These are phyloP conservation scores for Russula emetica DNA, from an alignment of 768 basidiomycete species.

Conservation along the genomic window DNA sequence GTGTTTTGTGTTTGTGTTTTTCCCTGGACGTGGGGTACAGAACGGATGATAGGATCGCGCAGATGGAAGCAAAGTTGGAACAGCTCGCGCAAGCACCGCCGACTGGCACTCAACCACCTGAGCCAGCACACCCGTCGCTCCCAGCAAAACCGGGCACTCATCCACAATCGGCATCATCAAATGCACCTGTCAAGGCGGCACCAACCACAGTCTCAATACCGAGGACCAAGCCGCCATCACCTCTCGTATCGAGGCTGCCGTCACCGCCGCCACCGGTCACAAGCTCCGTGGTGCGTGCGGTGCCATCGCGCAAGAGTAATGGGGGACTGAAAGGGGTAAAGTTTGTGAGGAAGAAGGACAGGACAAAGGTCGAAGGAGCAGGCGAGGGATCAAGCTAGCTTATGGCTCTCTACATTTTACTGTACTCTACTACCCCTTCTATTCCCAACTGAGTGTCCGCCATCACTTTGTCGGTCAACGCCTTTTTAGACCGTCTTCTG, in stretches of 20 bases:
- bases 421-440: neutral
- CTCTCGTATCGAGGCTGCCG: constrained; percentile 13
- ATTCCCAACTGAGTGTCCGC: neutral
- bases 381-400: constrained; percentile 4
- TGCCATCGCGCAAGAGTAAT: constrained; percentile 12
- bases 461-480: neutral
- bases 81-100: constrained; percentile 53
- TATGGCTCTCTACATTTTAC: neutral
- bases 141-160: constrained; percentile 8
- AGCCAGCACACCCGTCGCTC: constrained; percentile 35
- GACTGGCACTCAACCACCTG: constrained; percentile 25
- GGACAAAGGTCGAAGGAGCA: constrained; percentile 9
- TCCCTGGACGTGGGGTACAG: constrained; percentile 37
- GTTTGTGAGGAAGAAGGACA: constrained; percentile 31
- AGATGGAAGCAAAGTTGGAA: constrained; percentile 92
- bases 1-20: neutral
- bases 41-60: constrained; percentile 85
- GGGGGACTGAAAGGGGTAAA: constrained; percentile 31
- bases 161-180: neutral
- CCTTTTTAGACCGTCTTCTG: too few relatives aligned
- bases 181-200: neutral
- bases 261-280: constrained; percentile 2
- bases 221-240: neutral
- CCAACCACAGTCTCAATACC: neutral
- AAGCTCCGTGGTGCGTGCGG: neutral